These are phyloP conservation scores for Endocarpon pusillum DNA, from an alignment of 495 filamentous ascomycete genomes.

Conservation along the genomic window DNA sequence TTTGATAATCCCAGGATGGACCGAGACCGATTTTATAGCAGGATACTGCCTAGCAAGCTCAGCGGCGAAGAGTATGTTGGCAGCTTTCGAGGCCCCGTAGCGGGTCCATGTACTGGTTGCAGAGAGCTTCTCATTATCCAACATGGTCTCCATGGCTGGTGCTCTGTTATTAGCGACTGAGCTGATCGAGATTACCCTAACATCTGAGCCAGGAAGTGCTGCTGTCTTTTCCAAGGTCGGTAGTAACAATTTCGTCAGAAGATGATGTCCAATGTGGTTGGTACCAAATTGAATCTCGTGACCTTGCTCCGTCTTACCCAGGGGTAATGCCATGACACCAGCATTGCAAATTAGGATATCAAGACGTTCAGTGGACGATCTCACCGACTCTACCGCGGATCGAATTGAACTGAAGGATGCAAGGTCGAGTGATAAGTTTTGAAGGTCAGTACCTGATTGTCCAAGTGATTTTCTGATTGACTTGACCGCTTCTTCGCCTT, in stretches of 20 bases:
- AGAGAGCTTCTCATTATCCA: slow-evolving; percentile 28
- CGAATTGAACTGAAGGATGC: slow-evolving; percentile 28
- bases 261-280: slow-evolving; percentile 52
- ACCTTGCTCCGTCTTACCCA: slow-evolving; percentile 34
- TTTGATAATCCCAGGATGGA: slow-evolving; percentile 50
- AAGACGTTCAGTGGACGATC: slow-evolving; percentile 29
- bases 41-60: slow-evolving; percentile 37
- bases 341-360: slow-evolving; percentile 48
- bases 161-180: slow-evolving; percentile 19
- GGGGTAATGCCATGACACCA: slow-evolving; percentile 41
- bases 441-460: slow-evolving; percentile 7
- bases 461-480: slow-evolving; percentile 8
- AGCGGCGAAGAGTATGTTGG: slow-evolving; percentile 36
- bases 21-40: slow-evolving; percentile 32
- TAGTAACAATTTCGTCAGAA: slow-evolving; percentile 44
- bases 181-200: slow-evolving; percentile 25
- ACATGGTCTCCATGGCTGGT: slow-evolving; percentile 14
- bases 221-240: slow-evolving; percentile 37
- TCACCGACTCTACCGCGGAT: slow-evolving; percentile 31
- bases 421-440: slow-evolving; percentile 30
- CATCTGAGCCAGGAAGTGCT: slow-evolving; percentile 18
- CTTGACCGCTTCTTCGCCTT: slow-evolving; percentile 15
- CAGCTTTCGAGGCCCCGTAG: slow-evolving; percentile 41
- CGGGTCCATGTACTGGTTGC: slow-evolving; percentile 36
- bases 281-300: slow-evolving; percentile 54